phyloP scores from a whole-genome alignment of 192 early-diverging fungal species.

The Phycomyces nitens region DNA sequence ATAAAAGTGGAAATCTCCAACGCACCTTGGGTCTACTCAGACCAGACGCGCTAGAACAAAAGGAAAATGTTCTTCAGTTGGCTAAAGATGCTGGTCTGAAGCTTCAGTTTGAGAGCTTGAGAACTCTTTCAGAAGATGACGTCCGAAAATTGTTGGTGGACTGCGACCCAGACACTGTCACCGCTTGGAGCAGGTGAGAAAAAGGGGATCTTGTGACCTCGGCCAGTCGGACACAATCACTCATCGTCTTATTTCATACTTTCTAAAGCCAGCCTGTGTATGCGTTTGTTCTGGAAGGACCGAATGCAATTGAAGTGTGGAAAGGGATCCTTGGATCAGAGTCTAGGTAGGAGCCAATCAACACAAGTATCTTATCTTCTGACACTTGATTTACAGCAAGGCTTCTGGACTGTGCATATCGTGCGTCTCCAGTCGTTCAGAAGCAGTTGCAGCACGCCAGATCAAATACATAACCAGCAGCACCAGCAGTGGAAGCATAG shows the following conservation, averaged over 20 bases:
- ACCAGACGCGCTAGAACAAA: neutral
- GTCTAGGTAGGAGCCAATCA: neutral
- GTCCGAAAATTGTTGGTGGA: neutral
- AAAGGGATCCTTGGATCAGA: neutral
- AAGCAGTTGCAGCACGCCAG: too few species aligned
- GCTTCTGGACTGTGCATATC: too few species aligned
- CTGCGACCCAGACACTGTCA: neutral
- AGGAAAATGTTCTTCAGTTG: neutral
- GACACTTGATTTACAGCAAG: too few species aligned
- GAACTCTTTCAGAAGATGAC: neutral
- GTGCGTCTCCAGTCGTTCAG: too few species aligned
- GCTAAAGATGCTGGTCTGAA: neutral
- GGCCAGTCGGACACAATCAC: neutral
- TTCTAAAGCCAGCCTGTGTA: conserved; percentile 4
- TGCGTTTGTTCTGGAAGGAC: conserved; percentile 12
- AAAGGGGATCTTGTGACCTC: neutral
- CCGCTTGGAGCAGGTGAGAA: conserved; percentile 1
- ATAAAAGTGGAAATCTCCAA: neutral
- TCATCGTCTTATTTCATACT: neutral
- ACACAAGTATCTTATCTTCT: too few species aligned
- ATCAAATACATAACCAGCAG: too few species aligned
- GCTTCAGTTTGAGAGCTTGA: neutral
- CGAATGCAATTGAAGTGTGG: conserved; percentile 10
- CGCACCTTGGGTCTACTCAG: neutral
- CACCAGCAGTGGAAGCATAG: too few species aligned